Percentiles rank a stretch among this genome's conserved stretches.
Evolutionary conservation across 139 green algal genomes (phyloP).

Genomic region (Monoraphidium neglectum): DNA sequence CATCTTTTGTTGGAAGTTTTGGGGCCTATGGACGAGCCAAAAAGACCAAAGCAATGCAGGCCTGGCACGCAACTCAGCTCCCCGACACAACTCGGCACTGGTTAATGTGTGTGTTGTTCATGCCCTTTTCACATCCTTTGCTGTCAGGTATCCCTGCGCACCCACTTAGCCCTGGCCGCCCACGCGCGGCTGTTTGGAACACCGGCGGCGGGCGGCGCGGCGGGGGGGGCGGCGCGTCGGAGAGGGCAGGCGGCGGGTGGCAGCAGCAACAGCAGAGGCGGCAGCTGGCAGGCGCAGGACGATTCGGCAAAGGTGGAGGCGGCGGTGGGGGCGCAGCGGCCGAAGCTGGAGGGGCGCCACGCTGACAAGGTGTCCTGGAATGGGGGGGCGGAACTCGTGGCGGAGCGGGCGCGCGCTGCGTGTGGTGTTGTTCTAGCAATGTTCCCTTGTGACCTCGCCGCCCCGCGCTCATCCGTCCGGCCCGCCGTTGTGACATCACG

Average conservation of each 20-base stretch:
- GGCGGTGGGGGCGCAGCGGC: constrained; percentile 14
- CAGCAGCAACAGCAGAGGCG: not conserved
- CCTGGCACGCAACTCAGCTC: too few species aligned
- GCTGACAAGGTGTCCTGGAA: constrained; percentile 11
- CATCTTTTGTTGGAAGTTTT: too few species aligned
- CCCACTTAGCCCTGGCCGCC: constrained; percentile 38
- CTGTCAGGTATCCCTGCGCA: constrained; percentile 26
- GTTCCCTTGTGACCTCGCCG: too few species aligned
- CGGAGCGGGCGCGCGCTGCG: not conserved
- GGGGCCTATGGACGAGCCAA: too few species aligned
- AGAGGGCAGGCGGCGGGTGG: not conserved
- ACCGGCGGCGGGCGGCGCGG: constrained; percentile 9
- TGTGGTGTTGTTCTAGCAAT: not conserved
- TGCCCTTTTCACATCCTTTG: too few species aligned
- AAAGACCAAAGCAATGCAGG: too few species aligned
- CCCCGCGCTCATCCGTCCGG: too few species aligned
- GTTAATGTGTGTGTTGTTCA: too few species aligned
- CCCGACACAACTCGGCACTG: too few species aligned
- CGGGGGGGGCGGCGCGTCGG: not conserved
- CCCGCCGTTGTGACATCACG: too few species aligned
- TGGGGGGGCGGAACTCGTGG: not conserved
- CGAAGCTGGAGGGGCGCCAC: constrained; percentile 2
- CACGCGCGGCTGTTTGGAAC: constrained; percentile 38
- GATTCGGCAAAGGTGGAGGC: constrained; percentile 2
- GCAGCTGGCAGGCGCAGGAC: not conserved